Evolutionary conservation across 2,329 filamentous ascomycete species (phyloP), one percentile per base, ranked within the genome.

Genomic region (Diaporthe sp.): DNA sequence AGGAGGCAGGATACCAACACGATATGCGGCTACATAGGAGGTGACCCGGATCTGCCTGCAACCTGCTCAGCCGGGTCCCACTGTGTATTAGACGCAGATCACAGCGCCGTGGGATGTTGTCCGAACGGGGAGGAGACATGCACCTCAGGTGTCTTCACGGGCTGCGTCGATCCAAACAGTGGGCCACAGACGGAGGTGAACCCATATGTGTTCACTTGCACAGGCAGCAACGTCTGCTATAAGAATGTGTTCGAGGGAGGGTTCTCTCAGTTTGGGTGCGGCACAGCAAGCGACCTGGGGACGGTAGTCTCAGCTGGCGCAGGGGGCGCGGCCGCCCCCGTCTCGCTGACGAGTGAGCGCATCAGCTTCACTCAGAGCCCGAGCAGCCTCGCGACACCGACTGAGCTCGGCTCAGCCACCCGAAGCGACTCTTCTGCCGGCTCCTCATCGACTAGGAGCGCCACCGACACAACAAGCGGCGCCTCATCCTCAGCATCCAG

Each of bases 11-110:
- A 81, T 37, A 79, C 83, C 71, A 90, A 90, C 81, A 91, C 89
- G 22, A 80, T 92, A 74, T 92, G 90, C 78, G 90, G 90, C 57
- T 92, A 87, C 81, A 85, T 92, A 79, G 87, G 86, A 76, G 90
- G 89, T 31, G 81, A 91, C 77, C 81, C 86, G 1, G 81, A 82
- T 34, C 81, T 91, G 42, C 88, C 89, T 3, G 90, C 90, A 53
- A 92, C 90, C 51, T 92, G 90, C 79, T 87, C 85, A 39, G 85
- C 86, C 0, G 90, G 89, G 46, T 91, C 89, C 51, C 89, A 92
- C 80, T 92, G 90, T 79, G 90, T 89, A 34, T 82, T 89, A 58
- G 89, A 91, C 76, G 81, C 84, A 28, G 82, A 84, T 25, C 84
- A 88, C 73, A 84, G 85, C 39, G 86, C 86, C n/a, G 83, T 91